Percentiles rank a stretch among this genome's conserved stretches.
phyloP scores from a whole-genome alignment of 371 early-diverging fungal genomes.

The Rhizopus stolonifer region DNA sequence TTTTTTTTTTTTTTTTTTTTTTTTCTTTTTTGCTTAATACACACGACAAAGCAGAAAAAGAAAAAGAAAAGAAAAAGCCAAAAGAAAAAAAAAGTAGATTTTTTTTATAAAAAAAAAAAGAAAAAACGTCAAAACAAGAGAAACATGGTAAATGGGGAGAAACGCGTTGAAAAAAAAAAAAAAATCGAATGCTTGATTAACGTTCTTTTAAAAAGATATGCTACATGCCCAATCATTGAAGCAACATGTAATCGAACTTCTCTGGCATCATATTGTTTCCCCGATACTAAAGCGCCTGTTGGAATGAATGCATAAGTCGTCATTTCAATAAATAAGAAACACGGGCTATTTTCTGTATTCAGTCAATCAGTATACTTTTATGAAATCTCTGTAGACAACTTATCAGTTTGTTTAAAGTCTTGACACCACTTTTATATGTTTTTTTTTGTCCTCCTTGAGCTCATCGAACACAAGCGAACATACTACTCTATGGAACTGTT shows the following conservation, averaged over 20 bases:
- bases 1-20: no score
- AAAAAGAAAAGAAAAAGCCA: slow-evolving; percentile 3
- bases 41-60: slow-evolving; percentile 1
- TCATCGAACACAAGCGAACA: slow-evolving; percentile 94
- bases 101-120: slow-evolving; percentile 14
- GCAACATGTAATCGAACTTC: neutral
- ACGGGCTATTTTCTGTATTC: no score
- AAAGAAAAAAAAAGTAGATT: slow-evolving; percentile 10
- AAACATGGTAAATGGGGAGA: slow-evolving; percentile 27
- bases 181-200: neutral
- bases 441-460: slow-evolving; percentile 80
- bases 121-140: slow-evolving; percentile 17
- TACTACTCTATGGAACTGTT: slow-evolving; percentile 91
- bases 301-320: neutral
- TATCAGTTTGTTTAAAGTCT: slow-evolving; percentile 92
- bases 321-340: neutral
- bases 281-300: neutral
- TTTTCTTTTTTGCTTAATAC: no score
- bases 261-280: neutral
- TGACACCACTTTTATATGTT: slow-evolving; percentile 90
- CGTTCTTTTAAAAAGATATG: slow-evolving; percentile 23
- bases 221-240: slow-evolving; percentile 18
- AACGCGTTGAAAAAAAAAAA: neutral
- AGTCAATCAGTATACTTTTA: no score
- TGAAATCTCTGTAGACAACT: slow-evolving; percentile 96